Evolutionary conservation across 2,329 filamentous ascomycete species (phyloP).

Genomic region (Metarhizium brunneum): DNA sequence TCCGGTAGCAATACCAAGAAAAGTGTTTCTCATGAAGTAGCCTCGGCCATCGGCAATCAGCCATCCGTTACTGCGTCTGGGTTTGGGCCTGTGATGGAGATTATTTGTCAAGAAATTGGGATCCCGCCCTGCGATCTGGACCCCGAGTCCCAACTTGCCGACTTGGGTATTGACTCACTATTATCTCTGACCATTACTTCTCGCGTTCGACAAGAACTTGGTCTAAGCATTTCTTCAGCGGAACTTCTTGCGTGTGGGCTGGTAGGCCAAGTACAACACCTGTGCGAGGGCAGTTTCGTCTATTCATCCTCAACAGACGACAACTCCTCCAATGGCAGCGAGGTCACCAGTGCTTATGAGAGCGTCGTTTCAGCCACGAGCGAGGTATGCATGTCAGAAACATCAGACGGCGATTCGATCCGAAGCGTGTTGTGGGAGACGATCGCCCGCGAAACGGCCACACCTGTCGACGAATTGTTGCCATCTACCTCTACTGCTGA

Average conservation of each 20-base stretch:
- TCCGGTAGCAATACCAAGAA: neutral
- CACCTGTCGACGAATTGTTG: conserved; percentile 9
- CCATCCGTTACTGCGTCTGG: neutral
- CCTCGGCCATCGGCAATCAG: neutral
- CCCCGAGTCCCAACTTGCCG: conserved; percentile 43
- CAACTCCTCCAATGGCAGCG: conserved; percentile 54
- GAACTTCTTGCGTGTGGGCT: conserved; percentile 3
- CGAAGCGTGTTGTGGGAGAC: conserved; percentile 7
- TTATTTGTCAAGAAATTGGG: conserved; percentile 57
- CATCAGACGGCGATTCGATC: conserved; percentile 8
- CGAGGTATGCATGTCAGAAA: conserved; percentile 39
- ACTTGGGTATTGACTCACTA: conserved; percentile 49
- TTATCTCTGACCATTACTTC: conserved; percentile 48
- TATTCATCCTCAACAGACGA: conserved; percentile 41
- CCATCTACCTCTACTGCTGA: conserved; percentile 10
- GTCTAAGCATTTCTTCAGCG: conserved; percentile 40
- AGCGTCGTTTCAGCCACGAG: neutral
- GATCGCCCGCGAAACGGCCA: conserved; percentile 12
- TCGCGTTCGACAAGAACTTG: conserved; percentile 44
- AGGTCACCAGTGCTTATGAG: conserved; percentile 24
- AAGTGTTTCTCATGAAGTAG: neutral
- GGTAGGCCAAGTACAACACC: conserved; percentile 7
- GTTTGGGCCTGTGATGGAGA: conserved; percentile 15
- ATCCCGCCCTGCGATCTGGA: conserved; percentile 56
- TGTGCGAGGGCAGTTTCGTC: conserved; percentile 12